Evolutionary conservation across 257 asterid species (phyloP).

Genomic region (Penstemon davidsonii): DNA sequence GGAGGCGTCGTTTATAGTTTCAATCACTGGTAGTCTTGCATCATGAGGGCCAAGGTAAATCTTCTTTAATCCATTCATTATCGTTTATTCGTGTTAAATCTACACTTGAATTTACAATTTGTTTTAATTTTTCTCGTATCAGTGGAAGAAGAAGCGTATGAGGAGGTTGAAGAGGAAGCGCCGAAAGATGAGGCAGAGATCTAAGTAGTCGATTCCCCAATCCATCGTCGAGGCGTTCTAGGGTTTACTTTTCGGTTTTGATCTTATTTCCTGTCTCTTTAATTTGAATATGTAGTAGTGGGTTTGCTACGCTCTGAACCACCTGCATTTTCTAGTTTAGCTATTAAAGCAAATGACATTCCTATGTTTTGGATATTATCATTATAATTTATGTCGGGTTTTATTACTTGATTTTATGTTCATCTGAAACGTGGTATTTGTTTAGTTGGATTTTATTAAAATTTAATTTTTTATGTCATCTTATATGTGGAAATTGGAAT

Average conservation of each 20-base stretch:
- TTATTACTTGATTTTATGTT: not conserved
- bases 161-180: conserved; percentile 58
- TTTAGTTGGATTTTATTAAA: too few species aligned
- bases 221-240: conserved; percentile 4
- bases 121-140: conserved; percentile 1
- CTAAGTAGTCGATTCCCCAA: conserved; percentile 30
- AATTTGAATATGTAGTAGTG: conserved; percentile 21
- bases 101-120: not conserved
- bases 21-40: conserved; percentile 1
- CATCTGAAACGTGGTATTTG: not conserved
- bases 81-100: not conserved
- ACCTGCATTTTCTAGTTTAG: conserved; percentile 4
- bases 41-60: conserved; percentile 48
- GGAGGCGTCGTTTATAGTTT: conserved; percentile 22
- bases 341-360: not conserved
- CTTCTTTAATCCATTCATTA: not conserved
- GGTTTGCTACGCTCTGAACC: conserved; percentile 1
- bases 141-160: conserved; percentile 62
- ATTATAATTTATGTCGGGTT: not conserved
- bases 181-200: conserved; percentile 59
- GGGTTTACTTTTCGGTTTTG: conserved; percentile 20
- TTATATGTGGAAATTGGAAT: too few species aligned
- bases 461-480: too few species aligned
- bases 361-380: not conserved
- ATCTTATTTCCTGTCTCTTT: not conserved